A percentile compares a stretch with the other conserved stretches of the same genome.
These are phyloP conservation scores for Isatis lusitanica DNA, from an alignment of 441 rosid genomes.

Conservation along the genomic window DNA sequence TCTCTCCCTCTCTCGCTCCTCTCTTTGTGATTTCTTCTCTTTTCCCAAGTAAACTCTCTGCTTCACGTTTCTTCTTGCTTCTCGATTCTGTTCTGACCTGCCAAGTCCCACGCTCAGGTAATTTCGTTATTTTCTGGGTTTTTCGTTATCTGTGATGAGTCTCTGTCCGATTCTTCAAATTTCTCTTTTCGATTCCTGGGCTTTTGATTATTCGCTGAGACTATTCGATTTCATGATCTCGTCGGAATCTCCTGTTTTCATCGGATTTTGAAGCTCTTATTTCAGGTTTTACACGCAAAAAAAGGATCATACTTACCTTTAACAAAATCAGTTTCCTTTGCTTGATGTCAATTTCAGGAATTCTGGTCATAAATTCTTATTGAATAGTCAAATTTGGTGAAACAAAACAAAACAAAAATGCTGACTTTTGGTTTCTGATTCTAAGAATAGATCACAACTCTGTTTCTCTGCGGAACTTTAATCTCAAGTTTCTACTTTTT, in stretches of 20 bases:
- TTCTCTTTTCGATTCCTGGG: background rate
- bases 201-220: background rate
- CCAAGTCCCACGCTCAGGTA: conserved; percentile 16
- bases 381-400: background rate
- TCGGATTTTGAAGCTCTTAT: background rate
- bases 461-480: conserved; percentile 8
- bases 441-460: conserved; percentile 20
- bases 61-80: conserved; percentile 35
- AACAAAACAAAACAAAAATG: background rate
- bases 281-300: background rate
- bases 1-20: background rate
- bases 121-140: background rate
- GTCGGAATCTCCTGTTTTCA: background rate
- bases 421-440: conserved; percentile 7
- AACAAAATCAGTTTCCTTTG: background rate
- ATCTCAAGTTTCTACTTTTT: background rate
- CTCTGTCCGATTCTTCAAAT: conserved; percentile 9
- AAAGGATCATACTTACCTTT: conserved; percentile 12
- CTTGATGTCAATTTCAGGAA: background rate
- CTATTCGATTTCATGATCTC: background rate
- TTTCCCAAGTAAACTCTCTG: conserved; percentile 28
- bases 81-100: conserved; percentile 13
- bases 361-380: background rate
- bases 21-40: background rate
- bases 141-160: background rate